Evolutionary conservation across 2,329 filamentous ascomycete genomes (phyloP).

Genomic region (Calonectria montana): DNA sequence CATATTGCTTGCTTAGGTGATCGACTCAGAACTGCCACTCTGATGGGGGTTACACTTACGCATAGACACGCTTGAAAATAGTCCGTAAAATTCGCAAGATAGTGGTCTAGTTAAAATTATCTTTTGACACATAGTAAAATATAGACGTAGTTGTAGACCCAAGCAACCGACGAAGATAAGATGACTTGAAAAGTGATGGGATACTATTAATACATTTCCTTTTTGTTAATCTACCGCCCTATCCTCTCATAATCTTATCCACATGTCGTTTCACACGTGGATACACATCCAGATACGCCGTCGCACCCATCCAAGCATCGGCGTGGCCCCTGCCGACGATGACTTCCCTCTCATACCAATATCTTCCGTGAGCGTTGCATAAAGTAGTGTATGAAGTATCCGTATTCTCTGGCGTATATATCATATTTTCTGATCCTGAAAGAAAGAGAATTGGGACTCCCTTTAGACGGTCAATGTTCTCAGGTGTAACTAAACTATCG

Average conservation of each 20-base stretch:
- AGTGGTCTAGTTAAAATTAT: too few species aligned
- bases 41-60: too few species aligned
- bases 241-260: slow-evolving; percentile 2
- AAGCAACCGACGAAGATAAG: neutral
- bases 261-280: slow-evolving; percentile 30
- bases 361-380: slow-evolving; percentile 31
- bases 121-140: too few species aligned
- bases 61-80: too few species aligned
- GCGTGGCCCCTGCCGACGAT: slow-evolving; percentile 38
- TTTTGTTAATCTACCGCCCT: neutral
- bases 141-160: neutral
- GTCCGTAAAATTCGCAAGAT: too few species aligned
- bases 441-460: slow-evolving; percentile 62
- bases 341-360: slow-evolving; percentile 40
- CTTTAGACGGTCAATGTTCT: slow-evolving; percentile 62
- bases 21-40: too few species aligned
- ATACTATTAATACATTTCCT: neutral
- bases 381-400: slow-evolving; percentile 37
- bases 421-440: slow-evolving; percentile 33
- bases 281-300: slow-evolving; percentile 33
- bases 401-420: slow-evolving; percentile 37
- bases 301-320: slow-evolving; percentile 42
- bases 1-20: too few species aligned
- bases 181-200: neutral
- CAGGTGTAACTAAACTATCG: slow-evolving; percentile 58